These are phyloP conservation scores for Malania oleifera DNA, from an alignment of 164 flowering plant species.

Conservation along the genomic window DNA sequence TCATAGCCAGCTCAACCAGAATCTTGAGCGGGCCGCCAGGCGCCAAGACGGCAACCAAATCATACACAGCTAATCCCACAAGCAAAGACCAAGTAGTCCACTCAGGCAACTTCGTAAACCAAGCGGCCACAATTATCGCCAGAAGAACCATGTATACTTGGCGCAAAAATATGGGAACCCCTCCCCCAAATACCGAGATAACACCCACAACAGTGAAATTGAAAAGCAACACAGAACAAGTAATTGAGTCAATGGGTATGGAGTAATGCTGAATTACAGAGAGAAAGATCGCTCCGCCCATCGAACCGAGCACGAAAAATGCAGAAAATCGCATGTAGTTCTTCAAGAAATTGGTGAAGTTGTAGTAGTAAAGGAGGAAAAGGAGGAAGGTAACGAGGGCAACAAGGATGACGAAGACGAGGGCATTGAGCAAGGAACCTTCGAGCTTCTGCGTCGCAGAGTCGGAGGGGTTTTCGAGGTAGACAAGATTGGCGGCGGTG, in stretches of 20 bases:
- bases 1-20: slow-evolving; percentile 76
- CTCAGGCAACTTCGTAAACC: slow-evolving; percentile 85
- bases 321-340: slow-evolving; percentile 84
- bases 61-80: slow-evolving; percentile 78
- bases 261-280: slow-evolving; percentile 58
- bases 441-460: slow-evolving; percentile 59
- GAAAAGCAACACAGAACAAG: slow-evolving; percentile 47
- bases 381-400: slow-evolving; percentile 69
- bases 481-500: slow-evolving; percentile 84
- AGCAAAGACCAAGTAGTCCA: slow-evolving; percentile 93
- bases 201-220: slow-evolving; percentile 74
- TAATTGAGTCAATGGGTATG: slow-evolving; percentile 59
- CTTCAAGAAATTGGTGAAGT: slow-evolving; percentile 69
- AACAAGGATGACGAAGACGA: slow-evolving; percentile 65
- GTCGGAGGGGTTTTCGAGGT: slow-evolving; percentile 75
- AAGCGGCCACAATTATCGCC: slow-evolving; percentile 77
- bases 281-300: slow-evolving; percentile 72
- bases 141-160: slow-evolving; percentile 68
- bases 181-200: slow-evolving; percentile 54
- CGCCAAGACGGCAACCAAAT: slow-evolving; percentile 78
- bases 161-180: slow-evolving; percentile 60
- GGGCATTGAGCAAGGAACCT: slow-evolving; percentile 73
- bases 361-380: slow-evolving; percentile 75
- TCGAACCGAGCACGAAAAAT: slow-evolving; percentile 52
- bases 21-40: slow-evolving; percentile 91